Evolutionary conservation across 768 basidiomycete species (phyloP).

Genomic region (Clavaria fumosa): DNA sequence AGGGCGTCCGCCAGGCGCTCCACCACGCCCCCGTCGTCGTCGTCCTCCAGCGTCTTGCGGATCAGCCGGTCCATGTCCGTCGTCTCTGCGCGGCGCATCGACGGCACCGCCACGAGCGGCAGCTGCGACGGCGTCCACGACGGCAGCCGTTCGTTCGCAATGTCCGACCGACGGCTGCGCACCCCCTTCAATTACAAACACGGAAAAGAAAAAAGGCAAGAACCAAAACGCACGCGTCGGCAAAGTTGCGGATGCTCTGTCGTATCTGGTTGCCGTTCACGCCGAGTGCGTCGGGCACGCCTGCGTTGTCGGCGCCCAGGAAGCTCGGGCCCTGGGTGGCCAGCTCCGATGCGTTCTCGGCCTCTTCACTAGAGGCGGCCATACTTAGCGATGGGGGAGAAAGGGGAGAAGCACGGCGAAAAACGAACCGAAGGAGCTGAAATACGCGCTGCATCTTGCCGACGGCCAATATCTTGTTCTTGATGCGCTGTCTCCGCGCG

Average conservation of each 20-base stretch:
- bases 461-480: conserved; percentile 87
- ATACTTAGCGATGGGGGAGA: conserved; percentile 1
- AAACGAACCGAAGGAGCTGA: conserved; percentile 64
- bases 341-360: conserved; percentile 65
- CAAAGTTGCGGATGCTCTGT: conserved; percentile 53
- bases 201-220: neutral
- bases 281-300: conserved; percentile 44
- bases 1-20: conserved; percentile 50
- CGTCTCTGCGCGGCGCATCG: conserved; percentile 38
- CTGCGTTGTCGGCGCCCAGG: no score
- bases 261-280: conserved; percentile 46
- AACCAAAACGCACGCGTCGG: conserved; percentile 63
- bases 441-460: conserved; percentile 86
- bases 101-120: conserved; percentile 43
- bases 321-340: conserved; percentile 27
- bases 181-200: conserved; percentile 1
- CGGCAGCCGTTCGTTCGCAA: conserved; percentile 65
- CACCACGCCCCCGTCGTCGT: conserved; percentile 35
- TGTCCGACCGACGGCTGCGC: conserved; percentile 50
- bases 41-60: conserved; percentile 45
- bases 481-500: conserved; percentile 63
- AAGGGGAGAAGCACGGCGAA: conserved; percentile 2
- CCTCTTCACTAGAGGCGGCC: conserved; percentile 41
- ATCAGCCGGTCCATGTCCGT: conserved; percentile 54
- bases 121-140: conserved; percentile 27